Base-by-base conservation (phyloP, 1,139 yeast genomes). In the Sugiyamaella japonica region DNA sequence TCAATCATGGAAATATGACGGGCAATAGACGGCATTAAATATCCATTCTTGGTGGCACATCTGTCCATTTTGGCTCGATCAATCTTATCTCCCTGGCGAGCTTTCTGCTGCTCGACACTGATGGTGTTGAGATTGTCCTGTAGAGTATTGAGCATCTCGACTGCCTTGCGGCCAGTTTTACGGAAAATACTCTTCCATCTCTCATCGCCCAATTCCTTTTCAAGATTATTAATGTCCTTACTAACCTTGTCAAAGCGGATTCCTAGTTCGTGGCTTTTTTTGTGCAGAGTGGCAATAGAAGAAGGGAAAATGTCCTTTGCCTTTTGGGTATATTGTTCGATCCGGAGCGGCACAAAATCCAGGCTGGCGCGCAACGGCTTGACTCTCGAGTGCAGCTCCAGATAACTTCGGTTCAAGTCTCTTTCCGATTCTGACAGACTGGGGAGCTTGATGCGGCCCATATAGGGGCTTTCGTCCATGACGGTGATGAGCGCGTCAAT, bases 361-460 rank as follows among this genome's bases (percentile, higher is more conserved):
- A 86, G 63, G 16, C 91, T 84, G 1, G 83, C 84, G 44, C 73
- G 72, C 46, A 85, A 70, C 0, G 89, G 89, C 34, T 72, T 73
- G 10, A 82, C 61, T 32, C 73, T 67, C 6, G 70, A 60, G 29
- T 72, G 73, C 8, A 77, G 63, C 3, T 59, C 63, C 12, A 69
- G 52, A 56, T 73, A 74, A 28, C 69, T 70, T 7, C 66, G 60
- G 59, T 74, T 48, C 56, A 58, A 38, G 60, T 66, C 67, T 40
- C 75, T 59, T 50, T 70, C 66, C 43, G 67, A 58, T 23, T 68
- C 59, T 23, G 71, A 62, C 40, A 71, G 53, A 43, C 54, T 61
- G 38, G 70, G 64, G 36, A 63, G 61, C 15, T 67, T 31, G 8
- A 58, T 55, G 65, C 61, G 40, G 64, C 60, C 64, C 36, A 59